Evolutionary conservation across 2,329 filamentous ascomycete genomes (phyloP).

Genomic region (Chrysoporthe deuterocubensis): DNA sequence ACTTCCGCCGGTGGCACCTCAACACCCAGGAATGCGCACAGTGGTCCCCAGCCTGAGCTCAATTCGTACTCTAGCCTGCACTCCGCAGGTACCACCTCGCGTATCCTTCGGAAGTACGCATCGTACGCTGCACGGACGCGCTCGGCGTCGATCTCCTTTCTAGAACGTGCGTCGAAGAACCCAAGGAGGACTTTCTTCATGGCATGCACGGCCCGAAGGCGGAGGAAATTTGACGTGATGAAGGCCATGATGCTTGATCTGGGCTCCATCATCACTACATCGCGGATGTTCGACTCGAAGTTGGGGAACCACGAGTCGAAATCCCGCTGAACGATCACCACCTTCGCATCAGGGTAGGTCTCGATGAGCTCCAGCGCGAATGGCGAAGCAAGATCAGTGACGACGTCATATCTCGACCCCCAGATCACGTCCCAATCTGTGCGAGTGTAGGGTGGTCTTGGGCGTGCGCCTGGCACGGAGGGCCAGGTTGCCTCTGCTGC

Average conservation of each 20-base stretch:
- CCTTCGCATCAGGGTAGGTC: conserved; percentile 30
- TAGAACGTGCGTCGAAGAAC: not conserved
- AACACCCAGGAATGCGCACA: not conserved
- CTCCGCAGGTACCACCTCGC: not conserved
- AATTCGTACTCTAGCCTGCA: not conserved
- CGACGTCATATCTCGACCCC: not conserved
- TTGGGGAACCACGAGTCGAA: conserved; percentile 29
- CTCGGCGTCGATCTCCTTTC: not conserved
- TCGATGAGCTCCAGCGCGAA: conserved; percentile 27
- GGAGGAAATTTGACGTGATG: not conserved
- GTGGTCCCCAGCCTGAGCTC: not conserved
- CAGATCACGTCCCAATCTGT: conserved; percentile 23
- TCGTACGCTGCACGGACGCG: not conserved
- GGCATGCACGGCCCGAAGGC: not conserved
- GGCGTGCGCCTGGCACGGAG: conserved; percentile 7
- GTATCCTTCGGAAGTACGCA: not conserved
- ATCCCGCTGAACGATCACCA: conserved; percentile 31
- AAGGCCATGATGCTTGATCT: not conserved
- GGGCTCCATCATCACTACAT: not conserved
- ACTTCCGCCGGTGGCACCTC: not conserved
- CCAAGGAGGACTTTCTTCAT: not conserved
- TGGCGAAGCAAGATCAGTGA: not conserved
- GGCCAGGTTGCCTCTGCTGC: conserved; percentile 29
- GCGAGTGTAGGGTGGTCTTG: conserved; percentile 20
- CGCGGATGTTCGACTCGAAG: conserved; percentile 8